Percentiles rank a stretch among this genome's conserved stretches.
phyloP scores from a whole-genome alignment of 2,329 filamentous ascomycete genomes.

The Periconia macrospinosa region DNA sequence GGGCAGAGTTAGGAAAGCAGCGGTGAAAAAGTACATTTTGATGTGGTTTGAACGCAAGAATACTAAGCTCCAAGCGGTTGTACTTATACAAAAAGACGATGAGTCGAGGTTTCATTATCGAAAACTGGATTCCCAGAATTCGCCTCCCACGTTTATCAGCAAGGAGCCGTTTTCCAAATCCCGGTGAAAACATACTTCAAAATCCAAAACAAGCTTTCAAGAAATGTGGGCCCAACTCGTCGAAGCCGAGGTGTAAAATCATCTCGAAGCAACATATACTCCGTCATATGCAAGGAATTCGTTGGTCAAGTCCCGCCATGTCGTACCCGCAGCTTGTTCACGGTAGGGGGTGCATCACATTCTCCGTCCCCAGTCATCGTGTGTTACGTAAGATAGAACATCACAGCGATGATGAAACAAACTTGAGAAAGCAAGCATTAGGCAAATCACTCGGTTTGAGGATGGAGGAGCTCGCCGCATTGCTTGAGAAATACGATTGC shows the following conservation, averaged over 20 bases:
- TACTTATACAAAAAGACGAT: not conserved
- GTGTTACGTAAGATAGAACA: constrained; percentile 2
- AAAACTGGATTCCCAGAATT: too few relatives aligned
- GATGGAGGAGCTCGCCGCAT: not conserved
- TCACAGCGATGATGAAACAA: not conserved
- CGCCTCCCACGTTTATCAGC: too few relatives aligned
- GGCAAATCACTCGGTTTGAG: not conserved
- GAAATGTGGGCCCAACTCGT: too few relatives aligned
- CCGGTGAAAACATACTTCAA: too few relatives aligned
- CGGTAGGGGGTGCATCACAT: constrained; percentile 3
- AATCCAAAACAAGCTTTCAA: too few relatives aligned
- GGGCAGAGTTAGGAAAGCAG: not conserved
- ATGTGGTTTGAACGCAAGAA: not conserved
- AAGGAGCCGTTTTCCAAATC: too few relatives aligned
- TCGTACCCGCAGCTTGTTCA: constrained; percentile 3
- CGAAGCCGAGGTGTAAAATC: not conserved
- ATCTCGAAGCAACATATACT: not conserved
- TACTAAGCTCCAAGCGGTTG: not conserved
- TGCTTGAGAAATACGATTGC: not conserved
- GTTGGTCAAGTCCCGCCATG: not conserved
- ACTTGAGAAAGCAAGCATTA: not conserved
- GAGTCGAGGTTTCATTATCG: too few relatives aligned
- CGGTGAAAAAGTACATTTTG: not conserved
- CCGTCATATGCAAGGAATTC: not conserved
- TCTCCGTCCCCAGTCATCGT: constrained; percentile 1